Percentiles rank a stretch among this genome's conserved stretches.
phyloP scores from a whole-genome alignment of 768 basidiomycete genomes.

The Suillus paluster region DNA sequence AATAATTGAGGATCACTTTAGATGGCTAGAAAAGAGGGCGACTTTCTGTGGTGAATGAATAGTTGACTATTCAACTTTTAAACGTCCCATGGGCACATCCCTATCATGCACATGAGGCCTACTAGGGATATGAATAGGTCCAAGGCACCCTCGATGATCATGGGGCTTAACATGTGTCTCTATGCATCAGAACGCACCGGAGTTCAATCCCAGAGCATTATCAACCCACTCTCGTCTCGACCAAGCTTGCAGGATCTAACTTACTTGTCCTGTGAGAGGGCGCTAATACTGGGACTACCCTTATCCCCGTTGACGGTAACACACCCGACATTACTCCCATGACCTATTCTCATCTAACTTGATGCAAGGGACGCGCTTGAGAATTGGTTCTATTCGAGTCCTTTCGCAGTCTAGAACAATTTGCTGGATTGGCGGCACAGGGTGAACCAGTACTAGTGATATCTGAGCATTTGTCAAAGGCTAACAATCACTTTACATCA shows the following conservation, averaged over 20 bases:
- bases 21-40: not conserved
- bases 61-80: not conserved
- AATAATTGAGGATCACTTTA: not conserved
- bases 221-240: not conserved
- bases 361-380: not conserved
- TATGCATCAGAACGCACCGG: slow-evolving; percentile 43
- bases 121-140: not conserved
- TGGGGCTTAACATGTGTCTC: not conserved
- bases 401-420: not conserved
- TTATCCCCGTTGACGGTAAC: not conserved
- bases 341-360: not conserved
- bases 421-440: not conserved
- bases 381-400: not conserved
- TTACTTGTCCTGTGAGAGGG: not conserved
- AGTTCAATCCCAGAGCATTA: slow-evolving; percentile 72
- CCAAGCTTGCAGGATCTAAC: not conserved
- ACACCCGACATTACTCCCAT: not conserved
- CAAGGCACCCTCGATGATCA: not conserved
- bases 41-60: not conserved
- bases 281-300: not conserved
- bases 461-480: not conserved
- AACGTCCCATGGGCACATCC: not conserved
- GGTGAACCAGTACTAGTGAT: slow-evolving; percentile 1
- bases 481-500: not conserved
- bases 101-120: not conserved